phyloP scores from a whole-genome alignment of 768 basidiomycete genomes.

The Leccinum barrowsii region DNA sequence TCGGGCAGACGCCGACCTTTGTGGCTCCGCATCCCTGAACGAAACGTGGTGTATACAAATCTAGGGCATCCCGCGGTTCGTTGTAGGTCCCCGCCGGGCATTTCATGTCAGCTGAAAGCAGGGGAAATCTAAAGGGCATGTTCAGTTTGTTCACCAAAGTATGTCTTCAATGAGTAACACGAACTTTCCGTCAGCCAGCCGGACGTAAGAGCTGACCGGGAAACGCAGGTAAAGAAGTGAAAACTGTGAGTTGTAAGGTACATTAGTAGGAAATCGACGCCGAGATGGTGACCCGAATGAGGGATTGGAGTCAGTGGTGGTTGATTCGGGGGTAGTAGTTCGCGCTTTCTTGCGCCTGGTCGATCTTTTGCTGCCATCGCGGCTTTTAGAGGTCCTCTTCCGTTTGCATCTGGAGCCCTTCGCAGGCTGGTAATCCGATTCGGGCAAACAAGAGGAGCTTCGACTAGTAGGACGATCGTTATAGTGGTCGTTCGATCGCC shows the following conservation, averaged over 20 bases:
- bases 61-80: conserved; percentile 53
- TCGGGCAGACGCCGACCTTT: conserved; percentile 76
- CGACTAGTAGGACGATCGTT: background rate
- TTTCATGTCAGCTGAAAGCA: conserved; percentile 15
- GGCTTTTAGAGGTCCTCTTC: conserved; percentile 9
- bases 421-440: conserved; percentile 17
- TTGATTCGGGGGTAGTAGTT: background rate
- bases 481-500: background rate
- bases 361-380: conserved; percentile 9
- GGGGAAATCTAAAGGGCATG: conserved; percentile 14
- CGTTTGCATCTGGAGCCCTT: conserved; percentile 18
- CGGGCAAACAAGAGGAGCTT: background rate
- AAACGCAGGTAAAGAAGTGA: conserved; percentile 69
- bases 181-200: conserved; percentile 39
- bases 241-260: conserved; percentile 49
- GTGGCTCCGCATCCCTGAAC: conserved; percentile 63
- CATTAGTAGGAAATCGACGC: conserved; percentile 49
- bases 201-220: conserved; percentile 57
- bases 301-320: background rate
- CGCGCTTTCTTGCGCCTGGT: conserved; percentile 13
- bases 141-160: background rate
- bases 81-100: conserved; percentile 50
- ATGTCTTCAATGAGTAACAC: conserved; percentile 13
- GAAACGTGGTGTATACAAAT: conserved; percentile 78
- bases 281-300: conserved; percentile 11